These are phyloP conservation scores for Takakia lepidozioides DNA, from an alignment of 225 moss, liverwort and hornwort species.

Conservation along the genomic window DNA sequence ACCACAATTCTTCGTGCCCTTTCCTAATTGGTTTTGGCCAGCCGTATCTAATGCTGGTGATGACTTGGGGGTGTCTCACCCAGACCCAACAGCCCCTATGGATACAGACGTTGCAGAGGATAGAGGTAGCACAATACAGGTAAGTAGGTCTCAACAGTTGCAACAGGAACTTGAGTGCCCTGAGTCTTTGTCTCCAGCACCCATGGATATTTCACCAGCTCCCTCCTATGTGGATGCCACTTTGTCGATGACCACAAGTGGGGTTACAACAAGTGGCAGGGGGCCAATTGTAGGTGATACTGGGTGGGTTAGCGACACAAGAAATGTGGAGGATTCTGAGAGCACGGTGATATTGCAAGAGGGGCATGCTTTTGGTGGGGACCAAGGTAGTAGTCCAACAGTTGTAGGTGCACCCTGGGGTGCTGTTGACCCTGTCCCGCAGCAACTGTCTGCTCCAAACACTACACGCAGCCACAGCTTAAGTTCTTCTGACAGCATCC, in stretches of 20 bases:
- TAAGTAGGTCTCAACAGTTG: conserved; percentile 44
- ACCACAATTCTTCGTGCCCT: conserved; percentile 62
- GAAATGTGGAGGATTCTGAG: conserved; percentile 40
- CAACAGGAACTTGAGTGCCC: conserved; percentile 59
- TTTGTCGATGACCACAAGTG: conserved; percentile 33
- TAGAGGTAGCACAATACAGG: conserved; percentile 50
- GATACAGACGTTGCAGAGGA: conserved; percentile 59
- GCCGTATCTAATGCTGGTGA: conserved; percentile 58
- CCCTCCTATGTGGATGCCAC: conserved; percentile 56
- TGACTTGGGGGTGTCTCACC: conserved; percentile 44
- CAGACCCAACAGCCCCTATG: conserved; percentile 54
- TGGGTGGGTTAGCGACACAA: conserved; percentile 32
- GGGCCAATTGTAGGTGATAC: conserved; percentile 43
- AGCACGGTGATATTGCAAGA: too few relatives aligned
- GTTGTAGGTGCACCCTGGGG: conserved; percentile 92
- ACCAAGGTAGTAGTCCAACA: conserved; percentile 58
- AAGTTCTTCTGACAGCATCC: conserved; percentile 18
- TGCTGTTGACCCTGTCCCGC: conserved; percentile 48
- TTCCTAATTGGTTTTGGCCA: conserved; percentile 86
- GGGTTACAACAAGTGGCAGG: conserved; percentile 44
- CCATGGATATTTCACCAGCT: conserved; percentile 91
- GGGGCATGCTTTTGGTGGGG: too few relatives aligned
- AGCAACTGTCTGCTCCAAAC: conserved; percentile 27
- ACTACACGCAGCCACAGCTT: too few relatives aligned
- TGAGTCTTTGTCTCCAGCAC: conserved; percentile 71